A percentile compares a stretch with the other conserved stretches of the same genome.
Conservation (phyloP, 116 monocot species). For the Phalaenopsis hybrid region DNA sequence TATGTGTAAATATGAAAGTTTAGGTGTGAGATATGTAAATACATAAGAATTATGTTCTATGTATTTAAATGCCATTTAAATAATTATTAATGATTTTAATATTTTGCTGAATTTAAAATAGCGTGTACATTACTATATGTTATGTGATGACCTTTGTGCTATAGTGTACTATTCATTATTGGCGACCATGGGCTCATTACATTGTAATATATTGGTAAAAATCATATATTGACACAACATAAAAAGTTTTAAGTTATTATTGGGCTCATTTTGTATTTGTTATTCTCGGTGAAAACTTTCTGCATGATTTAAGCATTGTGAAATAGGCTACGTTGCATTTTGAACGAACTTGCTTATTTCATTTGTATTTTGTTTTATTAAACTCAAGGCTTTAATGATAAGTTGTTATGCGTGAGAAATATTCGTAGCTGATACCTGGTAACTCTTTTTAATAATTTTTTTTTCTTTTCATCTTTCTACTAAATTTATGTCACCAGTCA, state of each 20-base stretch:
- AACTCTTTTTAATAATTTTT: neutral
- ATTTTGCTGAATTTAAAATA: too few species aligned
- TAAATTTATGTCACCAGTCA: slow-evolving; percentile 25
- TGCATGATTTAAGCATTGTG: neutral
- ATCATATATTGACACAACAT: neutral
- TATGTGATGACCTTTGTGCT: too few species aligned
- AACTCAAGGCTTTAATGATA: neutral
- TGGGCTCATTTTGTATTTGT: neutral
- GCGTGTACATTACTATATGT: too few species aligned
- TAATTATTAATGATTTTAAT: too few species aligned
- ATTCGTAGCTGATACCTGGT: neutral
- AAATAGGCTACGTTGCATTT: neutral
- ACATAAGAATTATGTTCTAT: too few species aligned
- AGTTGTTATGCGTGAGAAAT: neutral
- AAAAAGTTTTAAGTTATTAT: neutral
- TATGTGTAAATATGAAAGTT: too few species aligned
- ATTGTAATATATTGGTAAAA: neutral
- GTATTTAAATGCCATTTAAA: too few species aligned
- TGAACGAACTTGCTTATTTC: neutral
- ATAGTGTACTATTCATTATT: too few species aligned
- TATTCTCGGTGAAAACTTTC: neutral
- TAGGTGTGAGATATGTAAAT: too few species aligned
- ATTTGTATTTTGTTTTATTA: neutral
- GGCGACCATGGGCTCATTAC: neutral
- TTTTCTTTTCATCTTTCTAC: neutral